Base-by-base conservation (phyloP, 2,329 filamentous ascomycete species). In the Claviceps maximensis region DNA sequence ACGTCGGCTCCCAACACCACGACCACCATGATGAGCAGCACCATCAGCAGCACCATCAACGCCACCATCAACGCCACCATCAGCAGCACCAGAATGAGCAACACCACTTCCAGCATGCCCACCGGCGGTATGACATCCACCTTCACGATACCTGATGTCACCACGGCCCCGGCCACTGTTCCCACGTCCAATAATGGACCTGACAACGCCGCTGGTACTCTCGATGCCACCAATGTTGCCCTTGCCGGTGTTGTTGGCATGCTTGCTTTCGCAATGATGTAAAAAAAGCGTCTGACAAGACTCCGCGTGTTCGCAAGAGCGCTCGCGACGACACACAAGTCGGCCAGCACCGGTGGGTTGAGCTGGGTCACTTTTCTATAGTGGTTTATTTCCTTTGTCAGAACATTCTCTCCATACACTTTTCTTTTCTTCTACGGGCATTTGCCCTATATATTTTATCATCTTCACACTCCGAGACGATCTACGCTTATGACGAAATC, bases 241-340 rank as follows among this genome's bases (percentile, higher is more conserved):
- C 59, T 77, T 41, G 74, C 71, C n/a, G 76, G 73, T 50, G 60
- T 77, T 47, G 71, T 71, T 45, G 77, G 75, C 51, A 71, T 78
- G 58, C 61, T 75, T n/a, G 69, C 69, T 47, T 72, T 72, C 17
- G 74, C 70, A n/a, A 57, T 81, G 54, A 65, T 81, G 62, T 82
- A 77, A 71, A 48, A 6, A 23, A n/a, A n/a, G 27, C 15, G n/a
- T n/a, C 9, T 6, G 19, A 2, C 15, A 36, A 23, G 25, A 5
- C n/a, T n/a, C 21, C 2, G 10, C n/a, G 25, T 25, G 25, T 23
- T 25, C 6, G 25, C 17, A 53, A 47, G 10, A 40, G 19, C 15
- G 5, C 44, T 46, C 25, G 44, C 44, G 1, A n/a, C 31, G 23
- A 47, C 8, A 15, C 33, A 15, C n/a, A 38, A 38, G 33, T 38